A percentile compares a stretch with the other conserved stretches of the same genome.
Evolutionary conservation across 208 protist species (phyloP).

Genomic region (Crithidia thermophila): DNA sequence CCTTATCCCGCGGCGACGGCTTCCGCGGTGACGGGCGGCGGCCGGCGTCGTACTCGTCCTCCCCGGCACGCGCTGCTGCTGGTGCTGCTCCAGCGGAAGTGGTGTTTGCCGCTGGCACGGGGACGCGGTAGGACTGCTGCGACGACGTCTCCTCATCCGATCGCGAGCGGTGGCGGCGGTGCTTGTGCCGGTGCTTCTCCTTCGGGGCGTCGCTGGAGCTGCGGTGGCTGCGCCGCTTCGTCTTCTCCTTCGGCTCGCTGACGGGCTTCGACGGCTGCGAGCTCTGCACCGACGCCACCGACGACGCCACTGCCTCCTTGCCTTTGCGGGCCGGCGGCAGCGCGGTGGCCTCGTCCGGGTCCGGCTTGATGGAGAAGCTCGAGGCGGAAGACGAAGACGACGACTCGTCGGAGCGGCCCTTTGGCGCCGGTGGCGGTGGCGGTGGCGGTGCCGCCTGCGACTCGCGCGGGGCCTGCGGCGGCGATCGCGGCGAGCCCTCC

Average conservation of each 20-base stretch:
- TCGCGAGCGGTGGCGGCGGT: slow-evolving; percentile 12
- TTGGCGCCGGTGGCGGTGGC: slow-evolving; percentile 2
- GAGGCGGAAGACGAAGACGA: slow-evolving; percentile 14
- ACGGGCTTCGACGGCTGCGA: slow-evolving; percentile 7
- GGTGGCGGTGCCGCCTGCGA: background rate
- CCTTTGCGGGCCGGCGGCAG: slow-evolving; percentile 9
- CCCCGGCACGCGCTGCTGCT: too few species aligned
- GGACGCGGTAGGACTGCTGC: slow-evolving; percentile 14
- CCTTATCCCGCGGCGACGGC: background rate
- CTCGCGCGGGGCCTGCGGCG: background rate
- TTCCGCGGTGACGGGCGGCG: slow-evolving; percentile 14
- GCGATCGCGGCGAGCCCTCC: slow-evolving; percentile 12
- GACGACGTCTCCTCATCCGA: slow-evolving; percentile 19
- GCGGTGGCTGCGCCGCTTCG: slow-evolving; percentile 14
- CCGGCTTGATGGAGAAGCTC: slow-evolving; percentile 32
- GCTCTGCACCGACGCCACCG: slow-evolving; percentile 12
- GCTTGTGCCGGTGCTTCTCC: slow-evolving; percentile 3
- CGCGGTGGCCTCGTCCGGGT: slow-evolving; percentile 36
- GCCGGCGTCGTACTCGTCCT: slow-evolving; percentile 2
- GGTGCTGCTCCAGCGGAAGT: too few species aligned
- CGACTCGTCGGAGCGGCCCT: background rate
- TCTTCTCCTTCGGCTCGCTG: slow-evolving; percentile 4
- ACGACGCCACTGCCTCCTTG: slow-evolving; percentile 1
- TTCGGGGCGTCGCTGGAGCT: background rate
- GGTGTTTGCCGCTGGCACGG: too few species aligned